Evolutionary conservation across 2,329 filamentous ascomycete species (phyloP).

Genomic region (Fusarium transvaalense): DNA sequence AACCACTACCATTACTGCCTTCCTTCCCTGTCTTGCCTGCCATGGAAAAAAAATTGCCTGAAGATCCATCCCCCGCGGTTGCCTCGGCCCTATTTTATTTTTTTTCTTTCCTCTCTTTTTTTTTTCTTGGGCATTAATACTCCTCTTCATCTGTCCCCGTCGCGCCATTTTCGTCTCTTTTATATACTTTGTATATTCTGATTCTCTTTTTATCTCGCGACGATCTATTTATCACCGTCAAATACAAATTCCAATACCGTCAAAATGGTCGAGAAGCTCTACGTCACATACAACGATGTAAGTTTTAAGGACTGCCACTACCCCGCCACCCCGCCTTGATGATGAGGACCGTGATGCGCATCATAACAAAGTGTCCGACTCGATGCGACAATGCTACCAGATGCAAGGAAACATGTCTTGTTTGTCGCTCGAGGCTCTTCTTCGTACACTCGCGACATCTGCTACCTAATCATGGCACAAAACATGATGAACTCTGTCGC

Average conservation of each 20-base stretch:
- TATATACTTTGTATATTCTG: constrained; percentile 4
- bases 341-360: constrained; percentile 37
- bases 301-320: constrained; percentile 68
- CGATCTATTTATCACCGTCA: constrained; percentile 26
- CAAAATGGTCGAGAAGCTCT: constrained; percentile 86
- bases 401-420: neutral
- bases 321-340: constrained; percentile 48
- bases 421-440: neutral
- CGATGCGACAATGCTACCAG: constrained; percentile 12
- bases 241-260: constrained; percentile 29
- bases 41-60: constrained; percentile 43
- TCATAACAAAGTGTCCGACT: constrained; percentile 24
- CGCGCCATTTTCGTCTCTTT: neutral
- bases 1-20: neutral
- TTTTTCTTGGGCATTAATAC: constrained; percentile 36
- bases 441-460: neutral
- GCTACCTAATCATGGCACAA: neutral
- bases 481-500: neutral
- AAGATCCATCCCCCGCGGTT: constrained; percentile 38
- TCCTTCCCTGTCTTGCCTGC: too few relatives aligned
- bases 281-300: constrained; percentile 94
- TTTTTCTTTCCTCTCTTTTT: constrained; percentile 25
- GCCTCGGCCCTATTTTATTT: constrained; percentile 34
- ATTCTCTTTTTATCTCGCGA: constrained; percentile 2
- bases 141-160: constrained; percentile 29